Conservation (phyloP, 306 rosid species). For the Vigna mungo region DNA sequence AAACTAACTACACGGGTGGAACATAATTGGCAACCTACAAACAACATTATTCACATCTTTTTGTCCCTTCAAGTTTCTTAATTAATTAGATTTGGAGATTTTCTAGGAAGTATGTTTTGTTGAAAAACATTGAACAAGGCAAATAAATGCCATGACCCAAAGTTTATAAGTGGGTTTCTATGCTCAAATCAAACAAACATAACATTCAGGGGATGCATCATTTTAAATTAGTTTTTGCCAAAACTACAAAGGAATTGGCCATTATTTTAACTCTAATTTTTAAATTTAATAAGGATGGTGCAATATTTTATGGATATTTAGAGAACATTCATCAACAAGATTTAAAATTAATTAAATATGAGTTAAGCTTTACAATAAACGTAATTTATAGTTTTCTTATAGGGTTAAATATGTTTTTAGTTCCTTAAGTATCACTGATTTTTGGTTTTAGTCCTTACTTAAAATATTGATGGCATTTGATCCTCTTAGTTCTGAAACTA, state of each 20-base stretch:
- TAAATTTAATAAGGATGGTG: background rate
- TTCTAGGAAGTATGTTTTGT: conserved; percentile 45
- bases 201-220: conserved; percentile 64
- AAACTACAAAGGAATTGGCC: conserved; percentile 32
- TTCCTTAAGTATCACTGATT: too few species aligned
- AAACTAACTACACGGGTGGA: conserved; percentile 44
- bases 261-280: conserved; percentile 25
- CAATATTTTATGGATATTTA: background rate
- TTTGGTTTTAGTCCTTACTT: too few species aligned
- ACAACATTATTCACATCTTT: conserved; percentile 26
- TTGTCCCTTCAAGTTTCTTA: conserved; percentile 41
- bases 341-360: too few species aligned
- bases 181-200: conserved; percentile 41
- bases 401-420: too few species aligned
- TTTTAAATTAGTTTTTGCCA: conserved; percentile 43
- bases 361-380: too few species aligned
- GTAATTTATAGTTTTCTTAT: too few species aligned
- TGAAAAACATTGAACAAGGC: conserved; percentile 55
- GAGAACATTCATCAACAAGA: too few species aligned
- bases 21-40: conserved; percentile 35
- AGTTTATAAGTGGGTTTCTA: conserved; percentile 53
- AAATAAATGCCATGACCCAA: conserved; percentile 60
- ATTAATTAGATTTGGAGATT: conserved; percentile 45
- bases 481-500: too few species aligned
- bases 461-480: too few species aligned